Conservation (phyloP, 2,329 filamentous ascomycete species). For the Aspergillus sp. region DNA sequence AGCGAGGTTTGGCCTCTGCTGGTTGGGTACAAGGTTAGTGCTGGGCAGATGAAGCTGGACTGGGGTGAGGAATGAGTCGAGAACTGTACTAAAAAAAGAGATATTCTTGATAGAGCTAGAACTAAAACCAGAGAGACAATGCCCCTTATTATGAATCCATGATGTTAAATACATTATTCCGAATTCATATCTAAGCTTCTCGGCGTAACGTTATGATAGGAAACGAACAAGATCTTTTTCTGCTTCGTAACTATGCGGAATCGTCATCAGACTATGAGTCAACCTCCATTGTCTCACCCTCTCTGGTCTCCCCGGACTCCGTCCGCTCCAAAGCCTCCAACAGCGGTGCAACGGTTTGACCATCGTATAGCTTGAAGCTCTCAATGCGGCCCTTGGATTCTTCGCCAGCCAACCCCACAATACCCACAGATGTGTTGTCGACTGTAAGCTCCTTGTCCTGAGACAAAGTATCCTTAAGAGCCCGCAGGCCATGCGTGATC, state of each 20-base stretch:
- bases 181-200: background rate
- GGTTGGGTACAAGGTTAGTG: constrained; percentile 64
- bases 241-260: constrained; percentile 23
- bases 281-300: constrained; percentile 49
- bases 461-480: constrained; percentile 87
- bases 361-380: constrained; percentile 84
- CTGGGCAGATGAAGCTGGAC: constrained; percentile 68
- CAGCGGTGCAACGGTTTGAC: constrained; percentile 75
- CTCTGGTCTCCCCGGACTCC: constrained; percentile 34
- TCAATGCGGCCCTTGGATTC: constrained; percentile 54
- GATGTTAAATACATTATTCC: background rate
- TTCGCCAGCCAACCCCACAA: constrained; percentile 58
- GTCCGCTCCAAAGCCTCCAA: constrained; percentile 59
- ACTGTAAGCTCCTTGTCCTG: constrained; percentile 97
- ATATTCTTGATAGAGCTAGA: background rate
- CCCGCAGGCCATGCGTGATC: constrained; percentile 79
- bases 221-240: background rate
- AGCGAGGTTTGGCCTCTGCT: constrained; percentile 65
- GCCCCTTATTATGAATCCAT: no score
- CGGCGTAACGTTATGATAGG: background rate
- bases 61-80: constrained; percentile 59
- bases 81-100: constrained; percentile 11
- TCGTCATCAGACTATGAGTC: constrained; percentile 37
- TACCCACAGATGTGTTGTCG: constrained; percentile 88
- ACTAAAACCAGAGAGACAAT: no score